A percentile compares a stretch with the other conserved stretches of the same genome.
Evolutionary conservation across 2,329 filamentous ascomycete species (phyloP).

Genomic region (Colletotrichum liriopes): DNA sequence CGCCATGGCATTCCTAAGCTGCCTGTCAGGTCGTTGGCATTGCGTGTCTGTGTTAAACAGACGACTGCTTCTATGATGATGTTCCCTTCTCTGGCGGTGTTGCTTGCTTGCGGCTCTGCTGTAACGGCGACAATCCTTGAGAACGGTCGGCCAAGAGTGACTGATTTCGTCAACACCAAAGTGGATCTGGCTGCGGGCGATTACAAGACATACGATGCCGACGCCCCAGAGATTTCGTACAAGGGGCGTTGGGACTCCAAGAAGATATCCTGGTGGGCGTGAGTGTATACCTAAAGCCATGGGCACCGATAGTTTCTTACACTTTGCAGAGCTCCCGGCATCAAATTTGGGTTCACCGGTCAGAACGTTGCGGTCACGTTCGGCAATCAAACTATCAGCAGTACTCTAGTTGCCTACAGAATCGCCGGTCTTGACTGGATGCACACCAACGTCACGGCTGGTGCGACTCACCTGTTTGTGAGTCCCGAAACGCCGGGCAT

Average conservation of each 20-base stretch:
- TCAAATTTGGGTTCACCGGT: conserved; percentile 71
- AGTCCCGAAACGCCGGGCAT: conserved; percentile 61
- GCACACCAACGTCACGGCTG: conserved; percentile 72
- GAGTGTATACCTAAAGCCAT: conserved; percentile 48
- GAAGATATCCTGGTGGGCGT: conserved; percentile 74
- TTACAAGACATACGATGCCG: conserved; percentile 63
- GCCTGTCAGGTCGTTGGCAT: not conserved
- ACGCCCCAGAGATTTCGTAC: conserved; percentile 70
- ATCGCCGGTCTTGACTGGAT: conserved; percentile 72
- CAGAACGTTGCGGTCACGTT: conserved; percentile 68
- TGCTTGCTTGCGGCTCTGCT: conserved; percentile 45
- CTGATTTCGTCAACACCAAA: conserved; percentile 58
- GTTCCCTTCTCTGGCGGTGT: conserved; percentile 30
- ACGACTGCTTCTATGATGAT: conserved; percentile 17
- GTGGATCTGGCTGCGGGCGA: conserved; percentile 52
- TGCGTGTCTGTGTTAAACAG: not conserved
- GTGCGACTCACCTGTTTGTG: conserved; percentile 70
- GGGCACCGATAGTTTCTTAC: conserved; percentile 23
- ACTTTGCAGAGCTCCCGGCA: conserved; percentile 61
- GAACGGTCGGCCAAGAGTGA: conserved; percentile 59
- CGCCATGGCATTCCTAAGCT: not conserved
- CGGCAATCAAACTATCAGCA: conserved; percentile 64
- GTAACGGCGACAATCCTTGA: conserved; percentile 54
- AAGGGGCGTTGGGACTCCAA: conserved; percentile 75
- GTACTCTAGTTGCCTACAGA: conserved; percentile 71